Evolutionary conservation across 2,329 filamentous ascomycete genomes (phyloP).

Genomic region (Xylariaceae sp.): DNA sequence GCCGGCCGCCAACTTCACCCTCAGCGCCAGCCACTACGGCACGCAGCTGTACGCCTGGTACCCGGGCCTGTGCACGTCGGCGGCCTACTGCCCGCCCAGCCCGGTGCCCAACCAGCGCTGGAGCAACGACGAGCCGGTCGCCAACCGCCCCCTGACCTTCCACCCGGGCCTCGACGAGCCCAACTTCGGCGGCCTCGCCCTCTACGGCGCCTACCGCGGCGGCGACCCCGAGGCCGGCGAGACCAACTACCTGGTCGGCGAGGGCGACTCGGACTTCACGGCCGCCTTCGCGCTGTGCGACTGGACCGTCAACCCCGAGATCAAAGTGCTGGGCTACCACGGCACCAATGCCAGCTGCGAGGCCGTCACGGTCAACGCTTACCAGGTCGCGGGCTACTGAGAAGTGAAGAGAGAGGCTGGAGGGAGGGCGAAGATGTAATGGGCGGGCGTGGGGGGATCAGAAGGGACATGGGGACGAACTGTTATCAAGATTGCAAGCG

Average conservation of each 20-base stretch:
- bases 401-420: too few species aligned
- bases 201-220: conserved; percentile 7
- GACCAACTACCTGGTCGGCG: conserved; percentile 6
- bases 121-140: conserved; percentile 3
- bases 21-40: conserved; percentile 8
- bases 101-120: conserved; percentile 1
- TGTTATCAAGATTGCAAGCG: too few species aligned
- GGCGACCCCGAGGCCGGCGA: conserved; percentile 6
- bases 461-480: too few species aligned
- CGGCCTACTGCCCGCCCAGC: conserved; percentile 1
- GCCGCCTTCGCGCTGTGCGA: conserved; percentile 4
- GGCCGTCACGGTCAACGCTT: conserved; percentile 3
- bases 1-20: conserved; percentile 6
- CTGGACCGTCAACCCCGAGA: not conserved
- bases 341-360: conserved; percentile 2
- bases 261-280: conserved; percentile 2
- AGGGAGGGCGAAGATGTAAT: too few species aligned
- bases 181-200: conserved; percentile 6
- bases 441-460: too few species aligned
- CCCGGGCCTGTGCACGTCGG: conserved; percentile 3
- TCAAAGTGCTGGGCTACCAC: conserved; percentile 4
- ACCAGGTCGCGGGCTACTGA: too few species aligned
- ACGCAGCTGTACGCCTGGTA: conserved; percentile 6
- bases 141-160: conserved; percentile 3
- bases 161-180: conserved; percentile 3